phyloP scores from a whole-genome alignment of 345 rosid species.

The Psidium guajava region DNA sequence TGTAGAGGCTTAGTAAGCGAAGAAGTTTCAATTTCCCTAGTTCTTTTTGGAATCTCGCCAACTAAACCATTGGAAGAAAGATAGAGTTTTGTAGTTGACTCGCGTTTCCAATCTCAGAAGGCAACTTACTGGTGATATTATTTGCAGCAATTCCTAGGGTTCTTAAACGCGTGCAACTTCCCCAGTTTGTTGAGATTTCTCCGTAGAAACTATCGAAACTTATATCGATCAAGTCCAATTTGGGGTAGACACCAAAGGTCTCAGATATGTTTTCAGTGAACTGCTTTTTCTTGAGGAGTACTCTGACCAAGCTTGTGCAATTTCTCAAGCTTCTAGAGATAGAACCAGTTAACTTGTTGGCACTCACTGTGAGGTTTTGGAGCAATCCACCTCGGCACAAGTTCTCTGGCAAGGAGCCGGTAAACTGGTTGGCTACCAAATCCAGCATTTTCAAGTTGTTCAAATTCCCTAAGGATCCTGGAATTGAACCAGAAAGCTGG shows the following conservation, averaged over 20 bases:
- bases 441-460: background rate
- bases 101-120: background rate
- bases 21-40: background rate
- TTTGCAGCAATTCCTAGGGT: conserved; percentile 3
- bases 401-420: background rate
- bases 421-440: background rate
- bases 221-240: conserved; percentile 7
- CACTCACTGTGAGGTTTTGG: background rate
- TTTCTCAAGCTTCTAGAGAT: background rate
- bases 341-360: background rate
- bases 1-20: background rate
- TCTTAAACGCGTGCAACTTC: background rate
- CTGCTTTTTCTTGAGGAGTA: background rate
- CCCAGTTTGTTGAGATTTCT: conserved; percentile 17
- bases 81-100: background rate
- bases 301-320: background rate
- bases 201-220: conserved; percentile 18
- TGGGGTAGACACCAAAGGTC: conserved; percentile 11
- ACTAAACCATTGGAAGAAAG: background rate
- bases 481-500: conserved; percentile 15
- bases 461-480: conserved; percentile 11
- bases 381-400: background rate
- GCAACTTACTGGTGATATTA: background rate
- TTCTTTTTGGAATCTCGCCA: background rate
- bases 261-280: background rate